phyloP scores from a whole-genome alignment of 352 stramenopile genomes.

The Phytophthora macrochlamydospora region DNA sequence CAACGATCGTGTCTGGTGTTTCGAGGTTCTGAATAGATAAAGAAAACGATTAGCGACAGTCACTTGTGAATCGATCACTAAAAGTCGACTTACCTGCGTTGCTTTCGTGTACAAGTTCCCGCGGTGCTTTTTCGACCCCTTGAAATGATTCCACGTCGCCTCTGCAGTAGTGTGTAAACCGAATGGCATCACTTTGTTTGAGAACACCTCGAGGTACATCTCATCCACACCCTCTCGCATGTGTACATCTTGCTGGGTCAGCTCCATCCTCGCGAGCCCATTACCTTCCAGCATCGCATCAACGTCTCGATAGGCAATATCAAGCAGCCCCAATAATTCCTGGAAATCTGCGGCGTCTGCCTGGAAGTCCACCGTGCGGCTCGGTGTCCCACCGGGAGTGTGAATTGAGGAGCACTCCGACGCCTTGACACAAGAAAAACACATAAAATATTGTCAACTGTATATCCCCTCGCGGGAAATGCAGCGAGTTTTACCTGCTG shows the following conservation, averaged over 20 bases:
- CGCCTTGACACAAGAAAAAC: neutral
- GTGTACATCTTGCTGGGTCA: conserved; percentile 30
- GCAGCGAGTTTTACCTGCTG: neutral
- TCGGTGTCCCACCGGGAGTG: conserved; percentile 5
- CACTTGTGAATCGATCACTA: neutral
- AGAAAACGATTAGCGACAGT: neutral
- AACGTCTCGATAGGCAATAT: conserved; percentile 27
- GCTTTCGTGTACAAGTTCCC: conserved; percentile 38
- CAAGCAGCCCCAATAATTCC: conserved; percentile 24
- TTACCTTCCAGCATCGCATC: conserved; percentile 32
- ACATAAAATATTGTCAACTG: neutral
- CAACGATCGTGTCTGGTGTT: conserved; percentile 16
- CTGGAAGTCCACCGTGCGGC: conserved; percentile 16
- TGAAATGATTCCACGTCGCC: conserved; percentile 43
- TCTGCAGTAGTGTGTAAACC: conserved; percentile 26
- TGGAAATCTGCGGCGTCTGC: neutral
- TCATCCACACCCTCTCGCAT: conserved; percentile 28
- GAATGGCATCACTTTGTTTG: conserved; percentile 38
- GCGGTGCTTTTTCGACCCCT: conserved; percentile 39
- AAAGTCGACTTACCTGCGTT: conserved; percentile 22
- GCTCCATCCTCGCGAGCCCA: conserved; percentile 29
- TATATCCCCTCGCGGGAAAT: neutral
- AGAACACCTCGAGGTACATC: conserved; percentile 40
- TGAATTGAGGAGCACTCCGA: conserved; percentile 23
- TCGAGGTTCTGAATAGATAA: neutral